Evolutionary conservation across 2,329 filamentous ascomycete genomes (phyloP), one percentile per base, ranked within the genome.

Genomic region (Diaporthe vaccinii): DNA sequence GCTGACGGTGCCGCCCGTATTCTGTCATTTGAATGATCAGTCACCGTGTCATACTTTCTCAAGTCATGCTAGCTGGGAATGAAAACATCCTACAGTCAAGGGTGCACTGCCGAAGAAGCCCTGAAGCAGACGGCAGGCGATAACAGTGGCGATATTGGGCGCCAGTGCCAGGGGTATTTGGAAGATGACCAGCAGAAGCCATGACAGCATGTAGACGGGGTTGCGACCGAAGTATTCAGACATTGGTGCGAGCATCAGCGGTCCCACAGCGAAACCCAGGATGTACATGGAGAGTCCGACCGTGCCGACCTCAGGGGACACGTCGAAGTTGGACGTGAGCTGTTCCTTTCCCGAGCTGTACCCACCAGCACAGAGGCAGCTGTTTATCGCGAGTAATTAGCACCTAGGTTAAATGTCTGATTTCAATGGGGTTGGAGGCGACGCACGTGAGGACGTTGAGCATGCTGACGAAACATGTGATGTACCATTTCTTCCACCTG

Each of bases 71-170:
- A 3, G 9, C 6, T 20, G 46, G 65, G 31, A 20, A 17, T 20
- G 22, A 25, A 4, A 28, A 4, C 14, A 25, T 15, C 59, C 28
- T n/a, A 67, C 62, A 46, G 73, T 74, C 58, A 74, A 41, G 1
- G 73, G 73, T 8, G 73, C 73, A 62, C 73, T 74, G 7, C 73
- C 73, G n/a, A 74, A 74, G 67, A 74, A 74, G 46, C 73, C 73
- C 4, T 61, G 55, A 1, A 74, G 34, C 25, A 74, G 41, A 20
- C 73, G 73, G 58, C 68, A 62, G 14, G 51, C 58, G 58, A 74
- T 55, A 31, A 74, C 59, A 8, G 73, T 72, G 22, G 55, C 58
- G 9, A 74, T 72, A 14, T 74, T 74, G 3, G 73, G 57, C 39
- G 73, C 73, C 36, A 74, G 15, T 15, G 73, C 73, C 31, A 74